Conservation (phyloP, 257 asterid species). For the Solanum clarkiae region DNA sequence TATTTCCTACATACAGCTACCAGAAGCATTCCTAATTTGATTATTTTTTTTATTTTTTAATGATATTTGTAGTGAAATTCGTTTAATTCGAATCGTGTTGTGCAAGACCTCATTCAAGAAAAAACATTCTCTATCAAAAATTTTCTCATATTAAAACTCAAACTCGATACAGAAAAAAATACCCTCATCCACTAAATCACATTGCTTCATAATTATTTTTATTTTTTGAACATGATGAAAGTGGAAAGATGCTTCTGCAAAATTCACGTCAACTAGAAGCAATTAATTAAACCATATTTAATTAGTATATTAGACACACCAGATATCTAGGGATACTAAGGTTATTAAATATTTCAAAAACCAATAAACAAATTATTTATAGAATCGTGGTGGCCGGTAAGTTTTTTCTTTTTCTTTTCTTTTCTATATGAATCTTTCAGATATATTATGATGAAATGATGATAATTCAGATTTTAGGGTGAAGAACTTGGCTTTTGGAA, state of each 20-base stretch:
- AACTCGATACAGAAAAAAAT: too few species aligned
- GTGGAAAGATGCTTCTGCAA: background rate
- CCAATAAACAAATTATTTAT: constrained; percentile 27
- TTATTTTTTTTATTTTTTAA: background rate
- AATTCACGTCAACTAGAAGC: constrained; percentile 14
- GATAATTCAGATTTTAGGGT: background rate
- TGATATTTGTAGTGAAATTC: too few species aligned
- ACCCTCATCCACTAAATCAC: fast-evolving
- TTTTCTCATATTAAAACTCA: too few species aligned
- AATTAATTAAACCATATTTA: background rate
- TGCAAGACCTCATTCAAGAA: background rate
- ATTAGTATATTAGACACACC: constrained; percentile 23
- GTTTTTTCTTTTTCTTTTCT: background rate
- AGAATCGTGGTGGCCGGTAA: constrained; percentile 2
- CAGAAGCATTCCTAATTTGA: background rate
- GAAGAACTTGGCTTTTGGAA: background rate
- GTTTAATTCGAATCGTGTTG: background rate
- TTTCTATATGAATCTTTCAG: constrained; percentile 8
- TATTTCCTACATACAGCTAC: background rate
- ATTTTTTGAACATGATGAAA: background rate
- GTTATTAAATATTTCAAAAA: constrained; percentile 7
- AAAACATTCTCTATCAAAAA: fast-evolving
- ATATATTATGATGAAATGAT: constrained; percentile 4
- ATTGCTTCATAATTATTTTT: background rate
- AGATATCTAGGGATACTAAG: constrained; percentile 70